Conservation (phyloP, 1,284 basidiomycete genomes). For the Phylloboletellus chloephorus region DNA sequence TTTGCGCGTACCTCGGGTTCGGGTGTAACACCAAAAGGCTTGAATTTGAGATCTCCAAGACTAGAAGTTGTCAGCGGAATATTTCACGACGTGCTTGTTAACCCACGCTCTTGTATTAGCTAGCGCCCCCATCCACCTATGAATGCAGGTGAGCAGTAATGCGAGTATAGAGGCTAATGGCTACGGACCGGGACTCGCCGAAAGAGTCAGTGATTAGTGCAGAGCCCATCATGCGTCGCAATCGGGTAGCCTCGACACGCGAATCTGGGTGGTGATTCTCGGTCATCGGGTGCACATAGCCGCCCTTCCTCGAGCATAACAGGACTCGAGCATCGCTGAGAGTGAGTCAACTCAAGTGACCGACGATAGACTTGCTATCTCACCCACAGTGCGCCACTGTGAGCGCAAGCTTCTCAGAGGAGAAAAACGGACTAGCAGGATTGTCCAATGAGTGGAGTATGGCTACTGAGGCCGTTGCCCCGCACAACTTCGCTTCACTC, state of each 20-base stretch:
- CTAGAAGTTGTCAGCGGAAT: conserved; percentile 36
- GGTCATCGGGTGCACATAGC: conserved; percentile 74
- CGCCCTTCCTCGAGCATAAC: conserved; percentile 70
- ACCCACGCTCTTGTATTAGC: conserved; percentile 86
- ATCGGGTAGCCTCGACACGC: conserved; percentile 75
- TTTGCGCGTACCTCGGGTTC: conserved; percentile 89
- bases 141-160: conserved; percentile 5
- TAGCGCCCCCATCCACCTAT: conserved; percentile 91
- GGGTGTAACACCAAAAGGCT: conserved; percentile 86
- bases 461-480: conserved; percentile 88
- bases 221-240: conserved; percentile 87
- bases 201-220: conserved; percentile 92
- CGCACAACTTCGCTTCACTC: conserved; percentile 60
- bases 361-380: conserved; percentile 24
- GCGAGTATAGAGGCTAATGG: neutral
- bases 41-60: conserved; percentile 88
- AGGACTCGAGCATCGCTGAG: conserved; percentile 84
- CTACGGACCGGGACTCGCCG: conserved; percentile 77
- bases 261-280: conserved; percentile 93
- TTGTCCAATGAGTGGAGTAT: conserved; percentile 82
- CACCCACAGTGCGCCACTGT: conserved; percentile 94
- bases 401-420: conserved; percentile 61
- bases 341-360: conserved; percentile 5
- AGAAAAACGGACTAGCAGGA: conserved; percentile 73
- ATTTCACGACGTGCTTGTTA: neutral